phyloP scores from a whole-genome alignment of 2,329 filamentous ascomycete genomes.

The Alternaria hordeiaustralica region DNA sequence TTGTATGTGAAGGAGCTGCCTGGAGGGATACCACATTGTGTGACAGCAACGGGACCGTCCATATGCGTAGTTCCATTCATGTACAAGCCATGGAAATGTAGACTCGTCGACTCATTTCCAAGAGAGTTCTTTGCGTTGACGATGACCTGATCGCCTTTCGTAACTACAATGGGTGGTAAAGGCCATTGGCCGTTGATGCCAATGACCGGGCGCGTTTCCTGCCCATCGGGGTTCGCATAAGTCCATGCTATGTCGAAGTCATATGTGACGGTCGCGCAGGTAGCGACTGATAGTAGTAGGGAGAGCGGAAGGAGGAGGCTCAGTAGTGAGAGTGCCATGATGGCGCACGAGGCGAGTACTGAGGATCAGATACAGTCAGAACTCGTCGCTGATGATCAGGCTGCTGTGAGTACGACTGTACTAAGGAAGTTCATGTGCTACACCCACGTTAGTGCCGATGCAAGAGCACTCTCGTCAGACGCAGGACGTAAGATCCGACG shows the following conservation, averaged over 20 bases:
- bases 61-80: slow-evolving; percentile 77
- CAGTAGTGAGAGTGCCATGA: slow-evolving; percentile 55
- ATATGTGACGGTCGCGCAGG: slow-evolving; percentile 51
- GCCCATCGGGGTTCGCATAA: slow-evolving; percentile 62
- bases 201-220: slow-evolving; percentile 60
- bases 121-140: slow-evolving; percentile 73
- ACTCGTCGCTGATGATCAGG: slow-evolving; percentile 1
- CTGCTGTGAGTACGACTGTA: background rate
- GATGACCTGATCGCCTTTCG: slow-evolving; percentile 74
- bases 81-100: slow-evolving; percentile 81
- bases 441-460: slow-evolving; percentile 1
- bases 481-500: background rate
- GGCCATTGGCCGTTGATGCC: slow-evolving; percentile 79
- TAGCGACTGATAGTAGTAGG: slow-evolving; percentile 29
- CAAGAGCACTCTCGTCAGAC: slow-evolving; percentile 6
- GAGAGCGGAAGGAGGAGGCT: slow-evolving; percentile 50
- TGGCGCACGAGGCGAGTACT: background rate
- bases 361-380: slow-evolving; percentile 13
- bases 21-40: slow-evolving; percentile 64
- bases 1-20: slow-evolving; percentile 69
- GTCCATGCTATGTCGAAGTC: slow-evolving; percentile 64
- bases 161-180: slow-evolving; percentile 73
- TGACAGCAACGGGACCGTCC: slow-evolving; percentile 74
- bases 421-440: background rate
- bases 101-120: slow-evolving; percentile 66